These are phyloP conservation scores for Pleurotus eryngii DNA, from an alignment of 768 basidiomycete species.

Conservation along the genomic window DNA sequence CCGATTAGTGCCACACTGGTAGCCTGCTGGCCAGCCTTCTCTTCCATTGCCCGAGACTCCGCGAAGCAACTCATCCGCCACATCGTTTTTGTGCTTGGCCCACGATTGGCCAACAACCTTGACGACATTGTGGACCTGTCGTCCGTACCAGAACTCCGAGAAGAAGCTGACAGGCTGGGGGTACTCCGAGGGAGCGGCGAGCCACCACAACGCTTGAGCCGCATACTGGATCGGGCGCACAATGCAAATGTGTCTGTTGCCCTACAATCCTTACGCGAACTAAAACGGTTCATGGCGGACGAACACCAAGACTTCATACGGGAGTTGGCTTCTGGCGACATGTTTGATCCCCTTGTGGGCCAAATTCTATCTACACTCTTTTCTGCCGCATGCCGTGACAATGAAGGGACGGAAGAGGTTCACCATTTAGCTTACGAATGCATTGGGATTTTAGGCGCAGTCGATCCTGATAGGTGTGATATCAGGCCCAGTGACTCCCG, in stretches of 20 bases:
- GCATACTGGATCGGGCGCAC: slow-evolving; percentile 67
- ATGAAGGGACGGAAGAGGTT: slow-evolving; percentile 66
- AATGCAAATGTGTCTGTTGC: slow-evolving; percentile 83
- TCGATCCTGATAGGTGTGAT: slow-evolving; percentile 92
- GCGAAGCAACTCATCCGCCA: slow-evolving; percentile 64
- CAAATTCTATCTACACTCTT: slow-evolving; percentile 66
- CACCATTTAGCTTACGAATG: slow-evolving; percentile 82
- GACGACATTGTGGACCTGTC: slow-evolving; percentile 81
- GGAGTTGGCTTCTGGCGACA: slow-evolving; percentile 74
- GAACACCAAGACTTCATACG: slow-evolving; percentile 52
- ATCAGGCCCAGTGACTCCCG: slow-evolving; percentile 52
- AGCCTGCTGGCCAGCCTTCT: slow-evolving; percentile 69
- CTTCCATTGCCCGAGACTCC: slow-evolving; percentile 42
- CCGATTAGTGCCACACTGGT: slow-evolving; percentile 85
- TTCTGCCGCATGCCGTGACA: slow-evolving; percentile 70
- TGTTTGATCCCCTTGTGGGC: slow-evolving; percentile 77
- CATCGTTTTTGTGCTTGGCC: slow-evolving; percentile 62
- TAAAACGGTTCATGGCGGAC: slow-evolving; percentile 59
- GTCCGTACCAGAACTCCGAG: slow-evolving; percentile 60
- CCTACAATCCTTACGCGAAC: slow-evolving; percentile 68
- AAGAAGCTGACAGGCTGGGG: slow-evolving; percentile 39
- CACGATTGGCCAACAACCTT: slow-evolving; percentile 51
- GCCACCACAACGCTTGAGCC: slow-evolving; percentile 51
- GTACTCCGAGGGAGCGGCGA: slow-evolving; percentile 46
- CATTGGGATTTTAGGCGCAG: slow-evolving; percentile 86